Evolutionary conservation across 305 asterid genomes (phyloP), one percentile per base, ranked within the genome.

Genomic region (Solanum hybrid): DNA sequence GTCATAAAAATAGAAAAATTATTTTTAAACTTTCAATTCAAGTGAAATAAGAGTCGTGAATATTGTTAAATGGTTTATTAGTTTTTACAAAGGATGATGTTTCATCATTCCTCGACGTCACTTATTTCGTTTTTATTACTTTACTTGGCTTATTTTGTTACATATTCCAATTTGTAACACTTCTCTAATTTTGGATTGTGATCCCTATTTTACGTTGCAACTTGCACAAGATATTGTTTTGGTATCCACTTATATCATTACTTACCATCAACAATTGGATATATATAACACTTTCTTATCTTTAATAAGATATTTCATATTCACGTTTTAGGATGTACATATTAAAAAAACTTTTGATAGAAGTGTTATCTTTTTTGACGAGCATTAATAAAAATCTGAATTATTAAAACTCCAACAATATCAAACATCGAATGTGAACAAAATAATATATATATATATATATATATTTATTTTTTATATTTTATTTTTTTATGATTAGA

Each of bases 101-200:
- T 31, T 34, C 76, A 85, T 85, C 8, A 85, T 56, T 88, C 51
- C 75, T 38, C 26, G 29, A 88, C 56, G 40, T 69, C 84, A 88
- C 14, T 81, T 26, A 29, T 64, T 88, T 69, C 38, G 42, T 79
- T 73, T 79, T 60, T 88, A 36, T 88, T 34, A 14, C 38, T 88
- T 34, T 79, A 79, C 37, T 56, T 85, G 77, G 51, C 32, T 56
- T 85, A 11, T 56, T 85, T 85, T 20, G 46, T 32, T 20, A 34
- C 72, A 56, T 24, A 85, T 85, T 56, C 46, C 46, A 31, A 10
- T 85, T 85, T 51, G 42, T 12, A 31, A 5, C 31, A 51, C 42
- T 84, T 84, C 42, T 17, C 77, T 32, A 31, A 84, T 31, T 84
- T 51, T 31, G 87, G 42, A 11, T 40, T 40, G 69, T 38, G n/a